Conservation (phyloP, 495 filamentous ascomycete species). For the Trichocladium antarcticum region DNA sequence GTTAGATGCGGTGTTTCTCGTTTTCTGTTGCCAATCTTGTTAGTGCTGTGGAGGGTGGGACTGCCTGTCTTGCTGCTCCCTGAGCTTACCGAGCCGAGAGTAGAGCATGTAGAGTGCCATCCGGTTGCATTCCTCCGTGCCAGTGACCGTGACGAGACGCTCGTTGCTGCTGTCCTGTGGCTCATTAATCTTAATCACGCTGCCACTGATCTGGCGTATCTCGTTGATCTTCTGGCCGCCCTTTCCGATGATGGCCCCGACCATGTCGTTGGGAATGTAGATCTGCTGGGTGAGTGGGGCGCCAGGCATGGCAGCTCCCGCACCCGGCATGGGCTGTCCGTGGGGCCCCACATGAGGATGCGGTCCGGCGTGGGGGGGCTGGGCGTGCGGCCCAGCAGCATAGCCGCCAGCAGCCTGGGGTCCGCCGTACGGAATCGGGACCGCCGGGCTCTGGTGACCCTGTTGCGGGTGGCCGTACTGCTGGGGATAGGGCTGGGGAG, state of each 20-base stretch:
- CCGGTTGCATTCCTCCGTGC: conserved; percentile 94
- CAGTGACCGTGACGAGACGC: conserved; percentile 91
- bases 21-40: conserved; percentile 47
- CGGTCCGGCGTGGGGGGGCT: conserved; percentile 50
- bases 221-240: conserved; percentile 99
- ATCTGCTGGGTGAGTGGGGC: conserved; percentile 95
- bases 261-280: conserved; percentile 99
- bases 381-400: conserved; percentile 67
- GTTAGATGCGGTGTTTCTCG: conserved; percentile 58
- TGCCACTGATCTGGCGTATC: conserved; percentile 90
- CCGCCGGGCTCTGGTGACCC: conserved; percentile 49
- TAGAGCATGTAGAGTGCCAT: conserved; percentile 99
- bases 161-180: conserved; percentile 98
- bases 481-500: conserved; percentile 37
- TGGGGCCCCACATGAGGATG: conserved; percentile 46
- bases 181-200: conserved; percentile 99
- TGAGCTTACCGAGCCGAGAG: conserved; percentile 76
- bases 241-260: conserved; percentile 97
- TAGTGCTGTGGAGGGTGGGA: conserved; percentile 9
- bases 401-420: conserved; percentile 40
- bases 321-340: conserved; percentile 59
- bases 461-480: conserved; percentile 55
- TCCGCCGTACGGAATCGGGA: conserved; percentile 61
- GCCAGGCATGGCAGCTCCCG: conserved; percentile 56
- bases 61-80: conserved; percentile 11